These are phyloP conservation scores for Diutina scorzettiae DNA, from an alignment of 1,139 yeast species.

Conservation along the genomic window DNA sequence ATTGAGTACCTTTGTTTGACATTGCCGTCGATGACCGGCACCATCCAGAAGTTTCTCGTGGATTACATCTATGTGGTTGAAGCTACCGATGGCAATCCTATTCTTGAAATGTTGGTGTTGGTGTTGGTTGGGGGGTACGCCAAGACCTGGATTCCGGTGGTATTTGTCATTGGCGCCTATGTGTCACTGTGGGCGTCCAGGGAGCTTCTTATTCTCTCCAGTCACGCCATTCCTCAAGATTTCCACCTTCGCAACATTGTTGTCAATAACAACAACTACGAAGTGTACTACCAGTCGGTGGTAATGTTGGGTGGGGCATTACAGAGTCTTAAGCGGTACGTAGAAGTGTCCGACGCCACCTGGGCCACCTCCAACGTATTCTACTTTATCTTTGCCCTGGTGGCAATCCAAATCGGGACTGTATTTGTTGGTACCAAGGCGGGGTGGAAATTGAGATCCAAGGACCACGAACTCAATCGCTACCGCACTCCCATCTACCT, in stretches of 20 bases:
- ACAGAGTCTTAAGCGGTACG: background rate
- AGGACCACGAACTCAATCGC: background rate
- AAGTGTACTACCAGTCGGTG: background rate
- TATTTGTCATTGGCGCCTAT: background rate
- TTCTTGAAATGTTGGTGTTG: background rate
- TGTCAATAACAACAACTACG: background rate
- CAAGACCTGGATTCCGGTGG: background rate
- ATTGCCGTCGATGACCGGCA: background rate
- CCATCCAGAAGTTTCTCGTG: background rate
- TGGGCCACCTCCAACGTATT: background rate
- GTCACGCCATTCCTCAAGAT: conserved; percentile 2
- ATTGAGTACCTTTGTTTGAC: background rate
- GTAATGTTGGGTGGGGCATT: background rate
- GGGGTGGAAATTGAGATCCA: background rate
- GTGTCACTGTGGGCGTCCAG: background rate
- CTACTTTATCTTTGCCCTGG: conserved; percentile 1
- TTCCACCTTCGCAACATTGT: background rate
- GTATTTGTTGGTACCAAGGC: background rate
- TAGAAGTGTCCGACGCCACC: background rate
- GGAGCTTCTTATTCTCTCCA: background rate
- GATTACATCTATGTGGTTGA: background rate
- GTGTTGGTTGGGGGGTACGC: background rate
- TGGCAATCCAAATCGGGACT: background rate
- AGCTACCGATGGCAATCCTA: background rate
- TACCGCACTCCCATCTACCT: background rate